A percentile compares a stretch with the other conserved stretches of the same genome.
Evolutionary conservation across 768 basidiomycete genomes (phyloP).

Genomic region (Daedalea quercina): DNA sequence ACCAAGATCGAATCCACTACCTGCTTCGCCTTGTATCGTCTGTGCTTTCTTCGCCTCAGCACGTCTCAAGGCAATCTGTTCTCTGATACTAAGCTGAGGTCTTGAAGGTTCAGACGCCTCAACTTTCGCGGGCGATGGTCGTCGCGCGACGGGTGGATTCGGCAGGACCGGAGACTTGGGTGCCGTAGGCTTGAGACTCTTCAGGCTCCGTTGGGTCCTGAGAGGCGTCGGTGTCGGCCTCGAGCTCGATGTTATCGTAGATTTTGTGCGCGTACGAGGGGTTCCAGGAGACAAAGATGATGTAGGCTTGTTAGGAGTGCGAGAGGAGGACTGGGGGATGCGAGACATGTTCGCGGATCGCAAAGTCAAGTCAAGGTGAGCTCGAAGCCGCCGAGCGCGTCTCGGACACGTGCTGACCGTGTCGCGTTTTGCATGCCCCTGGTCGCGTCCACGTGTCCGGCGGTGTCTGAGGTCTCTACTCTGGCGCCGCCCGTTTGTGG

Average conservation of each 20-base stretch:
- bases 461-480: neutral
- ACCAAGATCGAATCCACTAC: slow-evolving; percentile 28
- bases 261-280: neutral
- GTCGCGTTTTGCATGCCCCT: neutral
- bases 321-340: slow-evolving; percentile 7
- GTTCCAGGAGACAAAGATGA: neutral
- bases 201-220: slow-evolving; percentile 14
- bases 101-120: slow-evolving; percentile 19
- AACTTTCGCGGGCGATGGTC: slow-evolving; percentile 4
- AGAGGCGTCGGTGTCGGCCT: slow-evolving; percentile 9
- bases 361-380: neutral
- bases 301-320: neutral
- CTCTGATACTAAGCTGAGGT: slow-evolving; percentile 50
- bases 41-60: slow-evolving; percentile 68
- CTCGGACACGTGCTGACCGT: neutral
- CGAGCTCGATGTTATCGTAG: slow-evolving; percentile 7
- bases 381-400: neutral
- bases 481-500: neutral
- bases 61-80: slow-evolving; percentile 72
- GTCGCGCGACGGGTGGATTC: slow-evolving; percentile 1
- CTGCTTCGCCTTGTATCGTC: slow-evolving; percentile 16
- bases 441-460: neutral
- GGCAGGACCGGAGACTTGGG: slow-evolving; percentile 12
- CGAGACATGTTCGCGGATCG: slow-evolving; percentile 3
- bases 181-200: slow-evolving; percentile 12